Conservation (phyloP, 345 rosid genomes). For the Eucalyptus victrix region DNA sequence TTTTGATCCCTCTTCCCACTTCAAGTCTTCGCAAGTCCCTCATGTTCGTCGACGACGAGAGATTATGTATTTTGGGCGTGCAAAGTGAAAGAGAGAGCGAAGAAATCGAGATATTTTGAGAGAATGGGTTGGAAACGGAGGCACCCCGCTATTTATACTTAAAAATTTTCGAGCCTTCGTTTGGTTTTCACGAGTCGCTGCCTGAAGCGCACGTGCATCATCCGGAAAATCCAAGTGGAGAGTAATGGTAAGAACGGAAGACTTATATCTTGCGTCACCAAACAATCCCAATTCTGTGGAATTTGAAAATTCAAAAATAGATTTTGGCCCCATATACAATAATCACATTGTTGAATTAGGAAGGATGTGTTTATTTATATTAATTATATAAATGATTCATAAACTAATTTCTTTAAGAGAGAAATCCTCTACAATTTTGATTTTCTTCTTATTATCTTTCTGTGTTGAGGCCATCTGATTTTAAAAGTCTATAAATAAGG, state of each 20-base stretch:
- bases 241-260: not conserved
- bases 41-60: not conserved
- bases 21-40: not conserved
- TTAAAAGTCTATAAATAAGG: not conserved
- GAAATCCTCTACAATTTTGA: not conserved
- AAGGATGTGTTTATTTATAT: too few species aligned
- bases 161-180: too few species aligned
- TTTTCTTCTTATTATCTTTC: not conserved
- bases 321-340: too few species aligned
- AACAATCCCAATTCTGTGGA: too few species aligned
- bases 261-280: not conserved
- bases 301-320: not conserved
- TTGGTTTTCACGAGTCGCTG: not conserved
- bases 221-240: not conserved
- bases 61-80: not conserved
- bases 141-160: not conserved
- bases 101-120: not conserved
- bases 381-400: too few species aligned
- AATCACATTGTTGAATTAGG: not conserved
- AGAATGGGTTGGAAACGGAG: not conserved
- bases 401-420: too few species aligned
- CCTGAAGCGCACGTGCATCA: not conserved
- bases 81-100: not conserved
- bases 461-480: not conserved
- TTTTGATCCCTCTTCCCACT: accelerated